Evolutionary conservation across 2,329 filamentous ascomycete genomes (phyloP).

Genomic region (Verticillium zaregamsianum): DNA sequence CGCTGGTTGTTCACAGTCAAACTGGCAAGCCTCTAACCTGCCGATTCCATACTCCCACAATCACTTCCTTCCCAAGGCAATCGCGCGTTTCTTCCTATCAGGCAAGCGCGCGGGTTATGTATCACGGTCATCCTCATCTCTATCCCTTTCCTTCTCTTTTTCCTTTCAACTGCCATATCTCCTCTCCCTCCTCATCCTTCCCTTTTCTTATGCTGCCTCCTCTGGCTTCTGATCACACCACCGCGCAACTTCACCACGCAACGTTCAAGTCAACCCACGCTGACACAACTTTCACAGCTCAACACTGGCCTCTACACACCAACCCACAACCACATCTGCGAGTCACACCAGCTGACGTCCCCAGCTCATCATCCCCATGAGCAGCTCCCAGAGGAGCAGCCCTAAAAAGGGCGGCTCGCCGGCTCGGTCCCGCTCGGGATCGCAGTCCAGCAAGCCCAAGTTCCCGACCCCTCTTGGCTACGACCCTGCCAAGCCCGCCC

Average conservation of each 20-base stretch:
- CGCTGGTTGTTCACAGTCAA: not conserved
- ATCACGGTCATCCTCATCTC: not conserved
- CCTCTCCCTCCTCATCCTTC: too few species aligned
- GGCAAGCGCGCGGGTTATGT: not conserved
- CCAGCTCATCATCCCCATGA: not conserved
- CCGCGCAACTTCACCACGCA: not conserved
- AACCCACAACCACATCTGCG: not conserved
- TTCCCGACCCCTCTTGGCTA: constrained; percentile 28
- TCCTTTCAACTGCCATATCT: too few species aligned
- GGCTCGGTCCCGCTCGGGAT: not conserved
- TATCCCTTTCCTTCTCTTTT: not conserved
- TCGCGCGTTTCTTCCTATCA: not conserved
- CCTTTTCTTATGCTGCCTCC: too few species aligned
- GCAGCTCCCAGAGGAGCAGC: not conserved
- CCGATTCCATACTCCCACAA: not conserved
- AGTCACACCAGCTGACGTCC: not conserved
- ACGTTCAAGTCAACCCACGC: not conserved
- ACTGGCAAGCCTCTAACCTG: not conserved
- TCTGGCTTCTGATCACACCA: too few species aligned
- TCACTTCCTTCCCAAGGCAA: not conserved
- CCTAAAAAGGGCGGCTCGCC: not conserved
- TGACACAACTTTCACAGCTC: not conserved
- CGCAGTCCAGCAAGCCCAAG: not conserved
- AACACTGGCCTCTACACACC: not conserved
- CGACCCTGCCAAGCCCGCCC: constrained; percentile 35